phyloP scores from a whole-genome alignment of 164 flowering plant species.

The Vitis cinerea region DNA sequence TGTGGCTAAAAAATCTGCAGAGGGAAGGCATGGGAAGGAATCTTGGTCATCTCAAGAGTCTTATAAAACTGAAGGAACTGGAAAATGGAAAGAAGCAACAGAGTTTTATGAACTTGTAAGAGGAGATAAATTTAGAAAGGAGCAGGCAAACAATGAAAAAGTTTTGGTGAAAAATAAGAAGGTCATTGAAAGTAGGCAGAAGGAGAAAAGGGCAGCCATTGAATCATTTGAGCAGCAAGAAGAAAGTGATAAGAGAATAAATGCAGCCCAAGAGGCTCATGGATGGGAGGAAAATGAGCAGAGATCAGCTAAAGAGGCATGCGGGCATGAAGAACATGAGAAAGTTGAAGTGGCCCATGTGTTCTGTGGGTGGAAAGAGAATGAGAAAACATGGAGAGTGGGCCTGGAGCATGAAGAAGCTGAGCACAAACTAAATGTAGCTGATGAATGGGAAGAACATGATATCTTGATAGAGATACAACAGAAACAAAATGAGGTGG shows the following conservation, averaged over 20 bases:
- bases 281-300: slow-evolving; percentile 16
- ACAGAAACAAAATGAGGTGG: slow-evolving; percentile 4
- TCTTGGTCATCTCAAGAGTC: slow-evolving; percentile 24
- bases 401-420: slow-evolving; percentile 4
- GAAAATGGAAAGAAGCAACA: slow-evolving; percentile 65
- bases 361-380: slow-evolving; percentile 14
- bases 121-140: slow-evolving; percentile 24
- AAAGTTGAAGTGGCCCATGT: slow-evolving; percentile 22
- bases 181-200: slow-evolving; percentile 8
- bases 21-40: slow-evolving; percentile 26
- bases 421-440: slow-evolving; percentile 17
- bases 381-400: slow-evolving; percentile 12
- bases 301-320: slow-evolving; percentile 15
- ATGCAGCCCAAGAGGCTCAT: slow-evolving; percentile 21
- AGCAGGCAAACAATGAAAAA: slow-evolving; percentile 16
- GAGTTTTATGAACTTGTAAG: slow-evolving; percentile 58
- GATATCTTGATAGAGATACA: no score
- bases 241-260: slow-evolving; percentile 19
- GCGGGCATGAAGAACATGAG: slow-evolving; percentile 19
- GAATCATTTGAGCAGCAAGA: slow-evolving; percentile 14
- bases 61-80: slow-evolving; percentile 29
- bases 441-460: slow-evolving; percentile 3
- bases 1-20: slow-evolving; percentile 16
- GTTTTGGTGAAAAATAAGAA: slow-evolving; percentile 12
- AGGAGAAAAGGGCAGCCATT: slow-evolving; percentile 4